Evolutionary conservation across 2,329 filamentous ascomycete genomes (phyloP).

Genomic region (Pseudohalonectria lignicola): DNA sequence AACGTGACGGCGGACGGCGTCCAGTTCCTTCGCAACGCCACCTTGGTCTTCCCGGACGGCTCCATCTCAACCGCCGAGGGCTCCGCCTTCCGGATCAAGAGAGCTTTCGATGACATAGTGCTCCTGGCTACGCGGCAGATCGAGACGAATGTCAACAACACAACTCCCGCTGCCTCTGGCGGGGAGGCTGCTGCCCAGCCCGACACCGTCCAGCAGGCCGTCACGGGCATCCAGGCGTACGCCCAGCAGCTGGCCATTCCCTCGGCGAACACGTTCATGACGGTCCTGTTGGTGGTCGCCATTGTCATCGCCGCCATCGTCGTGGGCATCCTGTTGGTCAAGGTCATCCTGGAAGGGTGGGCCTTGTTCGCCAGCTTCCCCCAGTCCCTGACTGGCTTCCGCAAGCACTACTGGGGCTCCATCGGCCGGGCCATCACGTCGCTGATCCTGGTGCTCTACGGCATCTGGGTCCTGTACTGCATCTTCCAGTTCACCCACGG

Average conservation of each 20-base stretch:
- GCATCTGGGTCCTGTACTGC: slow-evolving; percentile 91
- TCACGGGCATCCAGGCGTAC: slow-evolving; percentile 71
- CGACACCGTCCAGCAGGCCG: slow-evolving; percentile 28
- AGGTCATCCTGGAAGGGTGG: slow-evolving; percentile 85
- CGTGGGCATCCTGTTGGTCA: slow-evolving; percentile 78
- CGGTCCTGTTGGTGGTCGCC: slow-evolving; percentile 76
- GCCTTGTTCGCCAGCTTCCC: slow-evolving; percentile 84
- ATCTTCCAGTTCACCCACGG: slow-evolving; percentile 90
- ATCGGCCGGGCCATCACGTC: slow-evolving; percentile 83
- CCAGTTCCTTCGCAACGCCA: slow-evolving; percentile 61
- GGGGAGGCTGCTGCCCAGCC: slow-evolving; percentile 14
- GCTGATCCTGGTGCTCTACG: slow-evolving; percentile 83
- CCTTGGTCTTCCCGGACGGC: slow-evolving; percentile 58
- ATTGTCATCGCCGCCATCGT: slow-evolving; percentile 77
- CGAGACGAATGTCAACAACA: slow-evolving; percentile 31
- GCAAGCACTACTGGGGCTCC: slow-evolving; percentile 92
- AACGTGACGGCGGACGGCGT: slow-evolving; percentile 77
- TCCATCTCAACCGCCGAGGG: slow-evolving; percentile 30
- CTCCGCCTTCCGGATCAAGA: slow-evolving; percentile 36
- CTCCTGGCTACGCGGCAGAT: slow-evolving; percentile 42
- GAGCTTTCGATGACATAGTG: slow-evolving; percentile 36
- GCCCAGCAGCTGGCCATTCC: slow-evolving; percentile 79
- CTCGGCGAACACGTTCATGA: slow-evolving; percentile 91
- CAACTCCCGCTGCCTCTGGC: slow-evolving; percentile 11
- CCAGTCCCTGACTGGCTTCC: slow-evolving; percentile 67